Conservation (phyloP, 2,329 filamentous ascomycete species). For the Myriosclerotinia duriaeana region DNA sequence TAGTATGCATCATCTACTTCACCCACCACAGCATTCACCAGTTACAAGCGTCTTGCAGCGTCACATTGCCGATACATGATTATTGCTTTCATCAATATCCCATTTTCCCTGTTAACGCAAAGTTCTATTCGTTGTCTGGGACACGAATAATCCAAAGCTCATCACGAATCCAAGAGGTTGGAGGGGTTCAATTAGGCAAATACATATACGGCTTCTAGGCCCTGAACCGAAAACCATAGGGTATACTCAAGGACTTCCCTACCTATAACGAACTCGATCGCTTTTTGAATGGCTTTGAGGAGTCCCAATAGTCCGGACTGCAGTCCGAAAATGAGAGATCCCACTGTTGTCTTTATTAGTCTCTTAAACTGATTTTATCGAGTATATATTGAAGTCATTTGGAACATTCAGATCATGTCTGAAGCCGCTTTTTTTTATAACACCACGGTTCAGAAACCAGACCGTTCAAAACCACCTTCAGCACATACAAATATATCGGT, state of each 20-base stretch:
- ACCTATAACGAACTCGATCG: neutral
- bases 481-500: constrained; percentile 32
- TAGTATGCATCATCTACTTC: neutral
- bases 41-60: constrained; percentile 1
- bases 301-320: no score
- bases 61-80: neutral
- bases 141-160: neutral
- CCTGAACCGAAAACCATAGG: neutral
- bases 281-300: neutral
- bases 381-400: no score
- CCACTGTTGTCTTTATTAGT: no score
- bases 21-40: constrained; percentile 8
- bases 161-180: constrained; percentile 2
- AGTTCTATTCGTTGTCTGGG: neutral
- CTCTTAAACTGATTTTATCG: no score
- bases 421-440: constrained; percentile 37
- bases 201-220: neutral
- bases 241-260: neutral
- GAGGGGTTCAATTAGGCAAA: constrained; percentile 8
- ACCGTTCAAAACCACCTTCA: constrained; percentile 32
- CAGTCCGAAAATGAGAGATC: no score
- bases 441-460: constrained; percentile 26
- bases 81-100: neutral
- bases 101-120: neutral
- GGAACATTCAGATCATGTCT: constrained; percentile 26